These are phyloP conservation scores for Hawksworthiomyces lignivorus DNA, from an alignment of 2,329 filamentous ascomycete genomes.

Conservation along the genomic window DNA sequence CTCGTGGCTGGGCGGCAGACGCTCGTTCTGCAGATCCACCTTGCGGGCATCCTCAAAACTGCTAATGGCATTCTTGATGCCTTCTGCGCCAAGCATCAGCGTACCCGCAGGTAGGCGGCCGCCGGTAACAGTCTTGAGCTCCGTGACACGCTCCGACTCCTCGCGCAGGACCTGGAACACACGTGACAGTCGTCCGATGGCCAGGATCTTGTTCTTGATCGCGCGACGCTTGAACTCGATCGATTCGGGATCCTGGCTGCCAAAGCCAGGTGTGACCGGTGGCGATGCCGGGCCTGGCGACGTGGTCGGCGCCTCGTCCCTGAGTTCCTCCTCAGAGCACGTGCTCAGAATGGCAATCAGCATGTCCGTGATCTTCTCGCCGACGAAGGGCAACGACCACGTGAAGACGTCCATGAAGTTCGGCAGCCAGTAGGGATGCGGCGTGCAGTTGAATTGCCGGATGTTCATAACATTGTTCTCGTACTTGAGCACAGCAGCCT, in stretches of 20 bases:
- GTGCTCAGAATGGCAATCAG: constrained; percentile 97
- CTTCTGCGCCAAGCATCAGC: constrained; percentile 94
- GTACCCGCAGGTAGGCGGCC: constrained; percentile 90
- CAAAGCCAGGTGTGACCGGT: constrained; percentile 40
- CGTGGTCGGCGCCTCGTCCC: constrained; percentile 71
- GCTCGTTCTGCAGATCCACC: constrained; percentile 94
- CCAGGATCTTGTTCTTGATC: constrained; percentile 99
- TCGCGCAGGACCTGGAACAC: constrained; percentile 98
- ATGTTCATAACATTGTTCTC: constrained; percentile 99
- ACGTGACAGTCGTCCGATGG: constrained; percentile 89
- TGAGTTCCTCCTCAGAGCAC: constrained; percentile 97
- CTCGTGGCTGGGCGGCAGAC: constrained; percentile 83
- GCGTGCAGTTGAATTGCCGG: constrained; percentile 98
- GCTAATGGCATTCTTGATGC: constrained; percentile 96
- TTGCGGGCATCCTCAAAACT: constrained; percentile 95
- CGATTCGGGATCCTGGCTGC: constrained; percentile 61
- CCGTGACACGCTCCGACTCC: constrained; percentile 92
- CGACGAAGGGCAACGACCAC: constrained; percentile 98
- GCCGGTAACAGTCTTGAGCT: constrained; percentile 93
- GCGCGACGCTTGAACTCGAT: constrained; percentile 91
- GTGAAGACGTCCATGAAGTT: constrained; percentile 99
- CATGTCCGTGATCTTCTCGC: constrained; percentile 99
- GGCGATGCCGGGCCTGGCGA: constrained; percentile 69
- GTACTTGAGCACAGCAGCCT: constrained; percentile 96
- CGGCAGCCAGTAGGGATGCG: constrained; percentile 97